Evolutionary conservation across 306 rosid species (phyloP).

Genomic region (Fagus crenata): DNA sequence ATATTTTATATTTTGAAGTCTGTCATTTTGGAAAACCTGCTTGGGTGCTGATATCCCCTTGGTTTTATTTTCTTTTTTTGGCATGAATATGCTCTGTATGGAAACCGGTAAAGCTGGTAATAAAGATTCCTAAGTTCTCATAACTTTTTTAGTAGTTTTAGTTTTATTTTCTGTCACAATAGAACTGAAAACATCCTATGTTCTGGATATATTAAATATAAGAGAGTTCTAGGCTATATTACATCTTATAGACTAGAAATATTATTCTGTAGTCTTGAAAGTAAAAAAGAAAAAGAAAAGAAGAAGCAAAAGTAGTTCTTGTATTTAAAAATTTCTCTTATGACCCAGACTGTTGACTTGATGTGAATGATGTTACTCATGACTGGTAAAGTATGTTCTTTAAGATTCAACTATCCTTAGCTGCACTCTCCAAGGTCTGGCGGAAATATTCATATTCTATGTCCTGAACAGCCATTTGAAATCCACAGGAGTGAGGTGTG

Average conservation of each 20-base stretch:
- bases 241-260: not conserved
- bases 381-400: not conserved
- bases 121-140: not conserved
- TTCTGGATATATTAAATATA: not conserved
- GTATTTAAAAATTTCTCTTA: too few species aligned
- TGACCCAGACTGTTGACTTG: not conserved
- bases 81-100: not conserved
- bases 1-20: not conserved
- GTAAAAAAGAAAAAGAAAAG: too few species aligned
- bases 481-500: not conserved
- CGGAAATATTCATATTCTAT: not conserved
- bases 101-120: not conserved
- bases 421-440: not conserved
- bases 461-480: not conserved
- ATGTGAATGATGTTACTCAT: not conserved
- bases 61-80: not conserved
- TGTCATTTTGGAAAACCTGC: not conserved
- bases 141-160: too few species aligned
- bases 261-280: too few species aligned
- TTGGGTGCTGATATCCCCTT: not conserved
- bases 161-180: too few species aligned
- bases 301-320: too few species aligned
- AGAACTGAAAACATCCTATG: not conserved
- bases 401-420: not conserved
- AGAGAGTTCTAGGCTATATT: not conserved